Evolutionary conservation across 768 basidiomycete species (phyloP).

Genomic region (Mycena kentingensis): DNA sequence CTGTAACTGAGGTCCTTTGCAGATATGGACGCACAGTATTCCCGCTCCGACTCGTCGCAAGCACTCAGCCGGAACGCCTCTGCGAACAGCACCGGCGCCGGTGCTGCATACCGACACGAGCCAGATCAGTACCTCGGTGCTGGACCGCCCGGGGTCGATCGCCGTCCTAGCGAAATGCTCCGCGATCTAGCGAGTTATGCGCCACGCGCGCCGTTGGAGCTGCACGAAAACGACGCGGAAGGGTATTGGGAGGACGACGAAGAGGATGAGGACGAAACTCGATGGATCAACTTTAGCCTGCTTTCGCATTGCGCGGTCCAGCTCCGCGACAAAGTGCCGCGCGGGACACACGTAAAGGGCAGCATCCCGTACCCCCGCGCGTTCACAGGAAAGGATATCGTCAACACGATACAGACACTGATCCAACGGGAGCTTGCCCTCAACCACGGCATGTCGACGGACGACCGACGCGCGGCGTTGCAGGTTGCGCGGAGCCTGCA

Average conservation of each 20-base stretch:
- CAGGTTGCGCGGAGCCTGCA: constrained; percentile 90
- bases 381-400: constrained; percentile 94
- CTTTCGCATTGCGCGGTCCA: constrained; percentile 1
- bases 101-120: constrained; percentile 7
- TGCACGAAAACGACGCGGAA: constrained; percentile 4
- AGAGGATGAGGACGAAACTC: constrained; percentile 45
- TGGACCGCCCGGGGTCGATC: constrained; percentile 15
- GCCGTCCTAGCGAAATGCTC: constrained; percentile 23
- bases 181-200: constrained; percentile 22
- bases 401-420: constrained; percentile 85
- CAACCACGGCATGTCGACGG: constrained; percentile 71
- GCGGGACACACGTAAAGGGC: constrained; percentile 87
- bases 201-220: constrained; percentile 7
- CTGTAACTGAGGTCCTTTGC: neutral
- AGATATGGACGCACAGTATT: constrained; percentile 18
- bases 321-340: constrained; percentile 79
- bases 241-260: constrained; percentile 60
- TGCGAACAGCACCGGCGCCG: constrained; percentile 20
- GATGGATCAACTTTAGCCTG: neutral
- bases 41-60: constrained; percentile 17
- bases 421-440: constrained; percentile 83
- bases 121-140: constrained; percentile 15
- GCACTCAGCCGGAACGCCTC: constrained; percentile 21
- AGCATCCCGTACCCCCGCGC: constrained; percentile 88
- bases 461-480: constrained; percentile 80